Evolutionary conservation across 257 asterid species (phyloP), one percentile per base, ranked within the genome.

Genomic region (Gentiana dahurica): DNA sequence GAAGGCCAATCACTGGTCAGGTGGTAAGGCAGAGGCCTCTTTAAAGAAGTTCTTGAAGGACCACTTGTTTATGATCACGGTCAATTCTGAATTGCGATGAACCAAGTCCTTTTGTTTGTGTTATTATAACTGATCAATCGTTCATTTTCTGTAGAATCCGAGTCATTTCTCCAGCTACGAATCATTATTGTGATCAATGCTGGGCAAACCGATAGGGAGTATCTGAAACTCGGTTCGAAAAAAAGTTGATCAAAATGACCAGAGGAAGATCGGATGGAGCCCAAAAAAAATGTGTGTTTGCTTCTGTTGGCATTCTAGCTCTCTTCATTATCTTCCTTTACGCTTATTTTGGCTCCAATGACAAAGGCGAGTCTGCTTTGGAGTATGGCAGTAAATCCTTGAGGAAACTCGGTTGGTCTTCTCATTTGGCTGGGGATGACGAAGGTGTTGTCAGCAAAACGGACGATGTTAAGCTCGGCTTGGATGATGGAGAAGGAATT

Each of bases 381-480:
- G 88, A 83, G 75, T 86, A 89, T 59, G 95, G 97, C 45, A 86
- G 93, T 78, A 76, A 90, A 34, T 87, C 96, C 37, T 75, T 89
- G 85, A 84, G 86, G 74, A 89, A 77, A 66, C 72, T 89, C 13
- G 97, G 97, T 7, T 24, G 24, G 24, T 76, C 95, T 54, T 81
- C 97, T 51, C 86, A 89, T 73, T 70, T 89, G 75, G 80, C n/a
- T 92, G 48, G 94, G 89, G 54, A 94, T 83, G 70, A 95, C 86
- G 66, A 94, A 86, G 65, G 57, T 83, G 57, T 90, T 81, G 63
- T 78, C 68, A 66, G 71, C 73, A 81, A 78, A 73, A 83, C 73
- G 43, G 75, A 70, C 37, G 75, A 59, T 36, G 66, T 80, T 15
- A 88, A 79, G 72, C 65, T 87, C 53, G 76, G 73, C 53, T 73